Percentiles rank a stretch among this genome's conserved stretches.
Evolutionary conservation across 2,329 filamentous ascomycete genomes (phyloP).

Genomic region (Rhinocladiella similis): DNA sequence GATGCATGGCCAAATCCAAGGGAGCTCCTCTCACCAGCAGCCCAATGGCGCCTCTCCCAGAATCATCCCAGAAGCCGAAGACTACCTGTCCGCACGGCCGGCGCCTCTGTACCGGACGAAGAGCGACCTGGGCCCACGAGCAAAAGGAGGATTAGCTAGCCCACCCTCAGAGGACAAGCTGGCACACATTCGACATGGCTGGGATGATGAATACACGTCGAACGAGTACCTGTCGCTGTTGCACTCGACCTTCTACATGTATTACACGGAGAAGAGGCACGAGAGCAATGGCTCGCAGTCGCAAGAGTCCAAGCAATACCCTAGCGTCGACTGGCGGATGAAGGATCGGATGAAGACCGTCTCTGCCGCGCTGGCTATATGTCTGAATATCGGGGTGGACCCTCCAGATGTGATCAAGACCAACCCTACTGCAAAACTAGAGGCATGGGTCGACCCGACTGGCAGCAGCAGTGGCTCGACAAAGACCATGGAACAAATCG

Average conservation of each 20-base stretch:
- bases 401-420: slow-evolving; percentile 97
- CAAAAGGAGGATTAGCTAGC: slow-evolving; percentile 40
- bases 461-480: slow-evolving; percentile 71
- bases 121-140: slow-evolving; percentile 53
- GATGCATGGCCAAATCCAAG: slow-evolving; percentile 8
- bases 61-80: slow-evolving; percentile 26
- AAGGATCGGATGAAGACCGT: slow-evolving; percentile 95
- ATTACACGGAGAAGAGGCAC: slow-evolving; percentile 96
- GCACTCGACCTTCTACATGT: slow-evolving; percentile 98
- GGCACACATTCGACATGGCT: slow-evolving; percentile 73
- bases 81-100: slow-evolving; percentile 18
- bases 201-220: slow-evolving; percentile 88
- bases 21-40: slow-evolving; percentile 12
- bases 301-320: slow-evolving; percentile 50
- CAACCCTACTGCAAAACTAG: slow-evolving; percentile 85
- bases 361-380: slow-evolving; percentile 89
- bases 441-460: slow-evolving; percentile 95
- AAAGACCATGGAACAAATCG: slow-evolving; percentile 90
- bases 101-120: slow-evolving; percentile 48
- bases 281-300: slow-evolving; percentile 90
- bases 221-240: slow-evolving; percentile 84
- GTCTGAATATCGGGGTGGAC: slow-evolving; percentile 95
- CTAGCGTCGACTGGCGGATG: slow-evolving; percentile 93
- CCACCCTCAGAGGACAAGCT: slow-evolving; percentile 49
- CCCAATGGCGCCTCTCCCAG: slow-evolving; percentile 16